Base-by-base conservation (phyloP, 2,329 filamentous ascomycete genomes). In the Fusarium mundagurra region DNA sequence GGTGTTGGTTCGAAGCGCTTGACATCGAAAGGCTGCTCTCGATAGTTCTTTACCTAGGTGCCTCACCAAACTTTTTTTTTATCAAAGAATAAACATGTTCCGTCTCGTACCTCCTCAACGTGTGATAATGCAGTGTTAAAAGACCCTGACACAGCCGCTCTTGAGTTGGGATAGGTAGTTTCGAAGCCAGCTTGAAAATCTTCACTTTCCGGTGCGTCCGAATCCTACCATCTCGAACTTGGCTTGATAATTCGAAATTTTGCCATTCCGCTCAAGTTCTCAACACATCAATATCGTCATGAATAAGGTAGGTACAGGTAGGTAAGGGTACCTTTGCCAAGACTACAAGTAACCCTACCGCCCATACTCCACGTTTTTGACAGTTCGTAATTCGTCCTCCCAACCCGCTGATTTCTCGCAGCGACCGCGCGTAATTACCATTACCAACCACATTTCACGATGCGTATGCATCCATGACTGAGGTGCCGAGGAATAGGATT, bases 321-420 rank as follows among this genome's bases (percentile, higher is more conserved):
- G 47, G 31, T 12, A 24, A 24, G 22, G 45, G 48, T 33, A 34
- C 17, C 36, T 54, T 55, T 39, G 71, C 71, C 71, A 73, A 73
- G 71, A 57, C 68, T 67, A 38, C 58, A 74, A 66, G 51, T 66
- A 70, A 73, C 71, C 71, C 62, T 74, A 71, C 70, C 59, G 50
- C 61, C 41, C 39, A 53, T 72, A 67, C 59, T 68, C 61, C 67
- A 68, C 67, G 67, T 62, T 72, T 48, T 67, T 67, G 48, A 64
- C 60, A 55, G 47, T 60, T 74, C 45, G 59, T 59, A 69, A 65
- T 61, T 65, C 50, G 47, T 55, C 41, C 34, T 50, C 61, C 66
- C 51, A 50, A 71, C 64, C 63, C 50, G 61, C 55, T 74, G 65
- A 62, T 75, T 68, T 63, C 68, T 65, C 34, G 47, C 55, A 61